Base-by-base conservation (phyloP, 805 yeast species). In the Barnettozyma californica region DNA sequence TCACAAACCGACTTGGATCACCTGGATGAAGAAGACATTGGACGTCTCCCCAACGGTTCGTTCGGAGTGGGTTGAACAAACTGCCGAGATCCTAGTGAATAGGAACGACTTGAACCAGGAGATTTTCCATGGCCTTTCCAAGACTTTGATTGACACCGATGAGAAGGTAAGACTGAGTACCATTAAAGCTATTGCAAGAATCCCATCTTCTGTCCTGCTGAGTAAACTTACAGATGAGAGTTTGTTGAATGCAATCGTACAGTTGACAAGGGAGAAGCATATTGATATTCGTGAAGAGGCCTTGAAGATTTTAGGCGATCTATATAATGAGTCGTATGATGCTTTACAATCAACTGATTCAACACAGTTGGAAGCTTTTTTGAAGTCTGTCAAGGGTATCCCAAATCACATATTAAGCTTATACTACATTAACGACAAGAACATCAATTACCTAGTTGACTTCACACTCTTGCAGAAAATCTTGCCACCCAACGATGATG, bases 1-100 rank as follows among this genome's bases (percentile, higher is more conserved):
- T 0, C 87, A 83, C 56, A 73, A 72, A 35, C 78, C 78, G 13
- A 77, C 85, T 1, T 89, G 84, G 78, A 62, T 67, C 14, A 75
- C 73, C 26, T 90, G 96, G 96, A 63, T 86, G 46, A 83, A 83
- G 53, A 85, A 90, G 54, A 76, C 84, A 5, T 70, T 84, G 10
- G 97, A 90, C 62, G 68, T 79, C 8, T 78, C 84, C 2, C 70
- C 85, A 0, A 61, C 60, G 2, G 91, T 89, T 2, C 71, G 97
- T 46, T 64, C 74, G 5, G 73, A 75, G 47, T 90, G 97, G 96
- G 80, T 79, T 0, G 78, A 79, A 43, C 76, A 80, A 33, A 64
- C 81, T 0, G 73, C 83, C 0, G 63, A 58, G 1, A 73, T 84
- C 8, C 52, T 88, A 2, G 57, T 61, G 5, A 52, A 62, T 4